These are phyloP conservation scores for Hypoxylon trugodes DNA, from an alignment of 495 filamentous ascomycete species.

Conservation along the genomic window DNA sequence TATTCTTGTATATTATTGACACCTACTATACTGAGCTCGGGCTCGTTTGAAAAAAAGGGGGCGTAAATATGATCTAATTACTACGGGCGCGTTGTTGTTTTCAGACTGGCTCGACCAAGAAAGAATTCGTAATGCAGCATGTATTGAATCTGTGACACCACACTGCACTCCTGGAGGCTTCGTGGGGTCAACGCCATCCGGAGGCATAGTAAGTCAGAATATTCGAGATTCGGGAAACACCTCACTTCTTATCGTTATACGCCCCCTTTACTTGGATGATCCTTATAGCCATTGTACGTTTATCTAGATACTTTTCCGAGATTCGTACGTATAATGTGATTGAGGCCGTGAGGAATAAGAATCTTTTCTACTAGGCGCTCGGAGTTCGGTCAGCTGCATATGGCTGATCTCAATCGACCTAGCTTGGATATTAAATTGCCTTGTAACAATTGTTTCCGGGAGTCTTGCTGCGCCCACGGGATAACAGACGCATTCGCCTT, in stretches of 20 bases:
- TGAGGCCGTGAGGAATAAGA: slow-evolving; percentile 7
- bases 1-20: slow-evolving; percentile 47
- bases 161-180: slow-evolving; percentile 6
- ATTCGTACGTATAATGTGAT: not conserved
- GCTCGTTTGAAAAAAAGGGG: slow-evolving; percentile 30
- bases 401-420: not conserved
- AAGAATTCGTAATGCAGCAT: slow-evolving; percentile 4
- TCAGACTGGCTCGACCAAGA: slow-evolving; percentile 1
- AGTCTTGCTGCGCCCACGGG: too few species aligned
- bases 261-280: too few species aligned
- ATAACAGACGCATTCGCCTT: not conserved
- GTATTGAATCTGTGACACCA: slow-evolving; percentile 35
- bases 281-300: not conserved
- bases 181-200: not conserved
- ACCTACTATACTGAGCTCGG: slow-evolving; percentile 23
- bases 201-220: slow-evolving; percentile 3
- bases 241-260: slow-evolving; percentile 1
- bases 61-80: slow-evolving; percentile 40
- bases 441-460: too few species aligned
- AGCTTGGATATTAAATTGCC: too few species aligned
- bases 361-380: slow-evolving; percentile 13
- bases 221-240: slow-evolving; percentile 4
- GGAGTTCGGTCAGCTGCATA: slow-evolving; percentile 37
- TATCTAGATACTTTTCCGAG: not conserved
- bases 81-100: slow-evolving; percentile 1